A percentile compares a stretch with the other conserved stretches of the same genome.
These are phyloP conservation scores for Vigna trinervia DNA, from an alignment of 306 rosid species.

Conservation along the genomic window DNA sequence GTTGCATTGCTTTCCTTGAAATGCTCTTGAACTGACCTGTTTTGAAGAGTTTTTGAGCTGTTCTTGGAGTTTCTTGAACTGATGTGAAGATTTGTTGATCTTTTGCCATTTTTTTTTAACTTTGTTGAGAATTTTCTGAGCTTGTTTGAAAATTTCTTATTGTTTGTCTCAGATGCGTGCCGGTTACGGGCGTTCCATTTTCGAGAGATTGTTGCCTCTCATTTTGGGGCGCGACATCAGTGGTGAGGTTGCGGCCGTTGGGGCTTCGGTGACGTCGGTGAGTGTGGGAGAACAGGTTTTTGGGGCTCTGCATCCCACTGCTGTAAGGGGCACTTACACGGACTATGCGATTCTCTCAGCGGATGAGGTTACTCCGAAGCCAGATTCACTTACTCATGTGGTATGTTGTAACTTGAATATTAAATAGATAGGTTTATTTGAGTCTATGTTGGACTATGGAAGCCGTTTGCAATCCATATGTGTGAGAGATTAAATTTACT, in stretches of 20 bases:
- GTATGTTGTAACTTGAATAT: slow-evolving; percentile 47
- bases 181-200: slow-evolving; percentile 91
- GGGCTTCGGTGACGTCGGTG: slow-evolving; percentile 65
- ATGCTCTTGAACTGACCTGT: neutral
- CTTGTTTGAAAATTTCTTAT: no score
- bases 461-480: slow-evolving; percentile 13
- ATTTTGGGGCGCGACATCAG: slow-evolving; percentile 95
- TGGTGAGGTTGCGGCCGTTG: slow-evolving; percentile 90
- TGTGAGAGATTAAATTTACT: slow-evolving; percentile 3
- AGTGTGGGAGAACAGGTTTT: slow-evolving; percentile 82
- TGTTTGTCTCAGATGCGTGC: slow-evolving; percentile 71
- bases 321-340: slow-evolving; percentile 90
- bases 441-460: slow-evolving; percentile 16
- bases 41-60: neutral
- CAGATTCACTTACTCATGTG: slow-evolving; percentile 80
- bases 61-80: neutral
- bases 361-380: slow-evolving; percentile 80
- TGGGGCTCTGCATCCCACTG: slow-evolving; percentile 99
- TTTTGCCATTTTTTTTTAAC: neutral
- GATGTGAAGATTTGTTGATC: neutral
- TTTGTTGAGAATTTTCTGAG: neutral
- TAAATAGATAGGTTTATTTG: neutral
- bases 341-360: slow-evolving; percentile 88
- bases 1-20: neutral
- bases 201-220: slow-evolving; percentile 74